Evolutionary conservation across 202 grass and related monocot species (phyloP).

Genomic region (Setaria viridis): DNA sequence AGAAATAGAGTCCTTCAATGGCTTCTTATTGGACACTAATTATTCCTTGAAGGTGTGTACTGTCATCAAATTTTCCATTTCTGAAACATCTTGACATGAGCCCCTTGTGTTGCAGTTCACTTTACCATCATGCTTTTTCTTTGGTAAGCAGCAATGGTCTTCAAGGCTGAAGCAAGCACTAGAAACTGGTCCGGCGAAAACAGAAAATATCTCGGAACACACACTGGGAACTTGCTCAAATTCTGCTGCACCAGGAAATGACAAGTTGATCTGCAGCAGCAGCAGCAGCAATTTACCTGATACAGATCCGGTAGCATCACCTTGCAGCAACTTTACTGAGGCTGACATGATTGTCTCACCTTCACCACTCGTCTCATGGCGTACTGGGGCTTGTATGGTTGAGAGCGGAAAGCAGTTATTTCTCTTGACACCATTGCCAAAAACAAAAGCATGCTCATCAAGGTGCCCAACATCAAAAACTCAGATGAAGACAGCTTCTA

Average conservation of each 20-base stretch:
- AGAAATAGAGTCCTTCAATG: constrained; percentile 76
- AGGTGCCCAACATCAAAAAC: constrained; percentile 55
- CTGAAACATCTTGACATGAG: constrained; percentile 5
- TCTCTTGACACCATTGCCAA: constrained; percentile 78
- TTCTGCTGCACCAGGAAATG: constrained; percentile 38
- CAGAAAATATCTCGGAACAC: constrained; percentile 41
- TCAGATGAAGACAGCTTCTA: constrained; percentile 30
- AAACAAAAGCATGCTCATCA: constrained; percentile 56
- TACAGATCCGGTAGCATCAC: constrained; percentile 44
- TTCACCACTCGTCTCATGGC: constrained; percentile 95
- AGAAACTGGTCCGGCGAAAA: constrained; percentile 39
- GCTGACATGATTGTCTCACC: constrained; percentile 72
- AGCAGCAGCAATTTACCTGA: constrained; percentile 33
- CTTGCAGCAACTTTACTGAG: constrained; percentile 56
- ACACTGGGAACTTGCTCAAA: constrained; percentile 19
- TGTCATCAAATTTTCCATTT: constrained; percentile 24
- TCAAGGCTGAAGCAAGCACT: constrained; percentile 70
- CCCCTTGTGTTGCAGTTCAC: neutral
- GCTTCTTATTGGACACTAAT: constrained; percentile 66
- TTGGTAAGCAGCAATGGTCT: constrained; percentile 75
- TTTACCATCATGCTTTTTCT: constrained; percentile 18
- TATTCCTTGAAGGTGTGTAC: constrained; percentile 76
- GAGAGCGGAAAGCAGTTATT: constrained; percentile 87
- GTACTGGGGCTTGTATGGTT: constrained; percentile 66
- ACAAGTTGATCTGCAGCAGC: neutral